phyloP scores from a whole-genome alignment of 2,329 filamentous ascomycete genomes.

The Paramyrothecium roridum region DNA sequence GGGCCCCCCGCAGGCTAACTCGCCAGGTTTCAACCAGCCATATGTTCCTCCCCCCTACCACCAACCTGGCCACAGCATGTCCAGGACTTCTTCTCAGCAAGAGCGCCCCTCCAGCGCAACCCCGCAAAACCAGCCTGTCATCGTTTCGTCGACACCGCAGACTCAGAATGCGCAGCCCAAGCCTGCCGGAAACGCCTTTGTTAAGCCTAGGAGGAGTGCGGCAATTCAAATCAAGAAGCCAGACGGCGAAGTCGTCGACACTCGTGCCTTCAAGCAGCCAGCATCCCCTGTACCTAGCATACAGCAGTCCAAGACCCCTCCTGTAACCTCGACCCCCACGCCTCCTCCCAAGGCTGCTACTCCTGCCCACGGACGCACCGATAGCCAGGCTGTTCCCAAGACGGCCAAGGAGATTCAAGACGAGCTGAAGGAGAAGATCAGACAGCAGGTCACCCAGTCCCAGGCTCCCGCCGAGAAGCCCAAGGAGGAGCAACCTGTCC shows the following conservation, averaged over 20 bases:
- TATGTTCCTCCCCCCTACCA: conserved; percentile 37
- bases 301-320: conserved; percentile 61
- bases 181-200: conserved; percentile 40
- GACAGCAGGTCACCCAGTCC: conserved; percentile 51
- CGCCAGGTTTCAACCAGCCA: conserved; percentile 47
- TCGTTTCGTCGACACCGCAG: conserved; percentile 59
- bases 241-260: conserved; percentile 73
- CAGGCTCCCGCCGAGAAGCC: conserved; percentile 23
- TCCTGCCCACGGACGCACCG: conserved; percentile 65
- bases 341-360: conserved; percentile 75
- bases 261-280: conserved; percentile 57
- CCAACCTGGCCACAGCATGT: conserved; percentile 68
- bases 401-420: conserved; percentile 77
- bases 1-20: conserved; percentile 38
- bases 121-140: conserved; percentile 56
- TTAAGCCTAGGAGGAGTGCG: conserved; percentile 63
- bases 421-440: conserved; percentile 77
- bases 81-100: conserved; percentile 79
- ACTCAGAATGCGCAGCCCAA: conserved; percentile 61
- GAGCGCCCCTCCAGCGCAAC: conserved; percentile 64
- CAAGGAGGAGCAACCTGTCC: conserved; percentile 21
- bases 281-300: conserved; percentile 53
- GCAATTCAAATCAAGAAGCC: conserved; percentile 83
- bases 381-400: conserved; percentile 67
- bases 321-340: conserved; percentile 71